Base-by-base conservation (phyloP, 1,284 basidiomycete genomes). In the Takashimella tepidaria region DNA sequence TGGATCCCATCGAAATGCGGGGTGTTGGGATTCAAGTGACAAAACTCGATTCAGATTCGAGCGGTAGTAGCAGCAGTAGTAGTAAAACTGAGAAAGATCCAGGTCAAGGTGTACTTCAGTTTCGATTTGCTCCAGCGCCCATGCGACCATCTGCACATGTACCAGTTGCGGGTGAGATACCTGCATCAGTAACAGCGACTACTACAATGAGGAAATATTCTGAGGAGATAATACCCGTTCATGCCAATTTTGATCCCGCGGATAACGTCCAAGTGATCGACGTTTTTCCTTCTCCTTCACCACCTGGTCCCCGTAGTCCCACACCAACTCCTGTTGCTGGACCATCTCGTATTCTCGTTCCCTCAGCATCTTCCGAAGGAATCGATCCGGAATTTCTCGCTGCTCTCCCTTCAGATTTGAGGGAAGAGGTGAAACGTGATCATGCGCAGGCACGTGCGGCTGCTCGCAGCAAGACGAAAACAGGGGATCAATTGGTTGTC, bases 11-110 rank as follows among this genome's bases (percentile, higher is more conserved):
- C 57, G 95, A 98, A 62, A 77, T 98, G 16, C 82, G 96, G n/a
- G 95, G 95, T 0, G 83, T 98, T 50, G 91, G 89, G 0, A 87
- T 98, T 22, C 90, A 92, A 67, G 83, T 97, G n/a, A 86, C 88
- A 65, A 96, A 93, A 70, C 80, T 96, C 0, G 90, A 92, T 68
- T 67, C 67, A 70, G 80, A 63, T 13, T 46, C 48, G 8, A 56
- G 21, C 23, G 45, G 13, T 25, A 45, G 20, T 8, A 19, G 16
- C n/a, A 31, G n/a, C 44, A 41, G 27, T 51, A 26, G 26, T 4
- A 61, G 60, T 40, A 45, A 25, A 5, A 53, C 43, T 6, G 67
- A 68, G 44, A 51, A 63, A 24, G 64, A 65, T 37, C 55, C 51
- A 2, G 68, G 72, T 0, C 72, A 74, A 51, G 58, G 55, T 3